phyloP scores from a whole-genome alignment of 768 basidiomycete genomes.

The Harrya chromipes region DNA sequence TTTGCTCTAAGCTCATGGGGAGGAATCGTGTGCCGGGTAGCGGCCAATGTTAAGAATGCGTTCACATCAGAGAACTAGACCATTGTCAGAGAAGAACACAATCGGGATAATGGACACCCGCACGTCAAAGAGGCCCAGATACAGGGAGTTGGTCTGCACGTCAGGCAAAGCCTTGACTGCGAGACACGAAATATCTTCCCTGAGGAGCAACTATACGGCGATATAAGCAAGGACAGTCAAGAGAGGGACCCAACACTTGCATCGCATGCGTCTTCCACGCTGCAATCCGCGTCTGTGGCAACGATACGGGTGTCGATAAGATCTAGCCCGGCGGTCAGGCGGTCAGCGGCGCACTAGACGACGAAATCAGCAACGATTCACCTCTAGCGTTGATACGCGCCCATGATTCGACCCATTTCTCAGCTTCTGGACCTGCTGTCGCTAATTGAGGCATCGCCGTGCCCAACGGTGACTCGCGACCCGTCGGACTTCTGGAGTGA shows the following conservation, averaged over 20 bases:
- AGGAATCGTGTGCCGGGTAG: conserved; percentile 67
- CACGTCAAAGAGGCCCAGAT: conserved; percentile 74
- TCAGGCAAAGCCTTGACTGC: conserved; percentile 45
- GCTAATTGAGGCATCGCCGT: conserved; percentile 9
- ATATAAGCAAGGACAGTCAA: neutral
- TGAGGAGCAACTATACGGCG: conserved; percentile 51
- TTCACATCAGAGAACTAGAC: conserved; percentile 79
- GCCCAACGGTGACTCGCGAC: conserved; percentile 18
- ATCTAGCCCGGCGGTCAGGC: conserved; percentile 38
- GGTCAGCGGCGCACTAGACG: neutral
- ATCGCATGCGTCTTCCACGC: conserved; percentile 82
- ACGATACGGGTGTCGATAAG: conserved; percentile 69
- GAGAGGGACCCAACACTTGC: conserved; percentile 36
- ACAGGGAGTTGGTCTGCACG: conserved; percentile 26
- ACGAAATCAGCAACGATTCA: conserved; percentile 25
- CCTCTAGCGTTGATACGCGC: conserved; percentile 53
- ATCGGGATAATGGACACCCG: conserved; percentile 20
- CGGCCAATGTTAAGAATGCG: conserved; percentile 81
- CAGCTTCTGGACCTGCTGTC: conserved; percentile 32
- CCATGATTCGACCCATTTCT: conserved; percentile 62
- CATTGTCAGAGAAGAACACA: conserved; percentile 3
- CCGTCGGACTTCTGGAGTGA: conserved; percentile 11
- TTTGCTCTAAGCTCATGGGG: conserved; percentile 60
- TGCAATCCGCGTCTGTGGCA: conserved; percentile 62
- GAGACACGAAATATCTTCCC: conserved; percentile 62